Base-by-base conservation (phyloP, 805 yeast genomes). In the Suhomyces xylopsoci region DNA sequence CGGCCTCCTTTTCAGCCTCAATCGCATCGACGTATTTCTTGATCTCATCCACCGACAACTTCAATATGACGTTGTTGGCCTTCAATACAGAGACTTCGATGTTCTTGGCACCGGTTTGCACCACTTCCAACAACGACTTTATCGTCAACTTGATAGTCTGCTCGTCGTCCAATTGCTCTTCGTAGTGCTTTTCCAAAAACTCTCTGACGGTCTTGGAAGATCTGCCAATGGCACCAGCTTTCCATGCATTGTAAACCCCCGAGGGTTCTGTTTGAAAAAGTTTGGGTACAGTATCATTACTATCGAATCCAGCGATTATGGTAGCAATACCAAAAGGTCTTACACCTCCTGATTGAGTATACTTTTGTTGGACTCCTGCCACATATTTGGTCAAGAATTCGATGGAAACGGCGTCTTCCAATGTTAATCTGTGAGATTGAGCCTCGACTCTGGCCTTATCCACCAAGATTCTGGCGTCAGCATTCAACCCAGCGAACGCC, bases 281-380 rank as follows among this genome's bases (percentile, higher is more conserved):
- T 67, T 82, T 85, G 45, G 98, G 97, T 32, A 79, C 81, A 20
- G 71, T 72, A 71, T 90, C 97, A 64, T 87, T 85, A 51, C 86
- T 85, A 74, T 94, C 98, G 64, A 94, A 94, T 1, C 99, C 99
- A 22, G 96, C 97, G 68, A 94, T 88, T 63, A 94, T 77, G 26
- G 97, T 94, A 49, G 97, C 87, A 61, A 94, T 88, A 53, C 99
- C 99, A 69, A 94, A 94, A 19, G 99, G 99, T 71, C 99, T 83
- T 24, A 94, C 97, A 71, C 99, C 99, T 60, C 99, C 99, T 48
- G 96, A 85, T 72, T 94, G 99, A 5, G 99, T 94, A 73, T 93
- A 94, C 70, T 86, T 83, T 70, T 94, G 99, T 72, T 94, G 97
- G 45, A 93, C 93, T 20, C 97, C 97, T n/a, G 99, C 99, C 57